Base-by-base conservation (phyloP, 78 protist genomes). In the Dictyostelium capitatum region DNA sequence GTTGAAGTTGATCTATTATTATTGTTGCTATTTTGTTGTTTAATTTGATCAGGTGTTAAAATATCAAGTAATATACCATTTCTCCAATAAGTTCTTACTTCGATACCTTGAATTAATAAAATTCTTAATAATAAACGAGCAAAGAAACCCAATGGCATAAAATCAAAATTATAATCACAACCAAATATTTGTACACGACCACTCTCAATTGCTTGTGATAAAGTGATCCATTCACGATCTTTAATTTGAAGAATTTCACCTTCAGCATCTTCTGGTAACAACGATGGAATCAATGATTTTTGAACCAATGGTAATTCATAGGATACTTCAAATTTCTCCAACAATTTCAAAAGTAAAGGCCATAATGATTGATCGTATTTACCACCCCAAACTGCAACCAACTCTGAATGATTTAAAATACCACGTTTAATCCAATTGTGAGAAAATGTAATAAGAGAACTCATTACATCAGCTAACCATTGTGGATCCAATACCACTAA, bases 401-500 rank as follows among this genome's bases (percentile, higher is more conserved):
- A 53, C 11, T 92, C 95, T 20, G 62, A 51, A 82, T 78, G 84
- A 28, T 51, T 53, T 0, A 92, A 69, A 20, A 92, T 92, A 84
- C 95, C 95, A 14, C 56, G 30, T 70, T 78, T 80, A 20, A 80
- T 79, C 92, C 87, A 92, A 62, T 77, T 82, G 74, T 92, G 90
- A 9, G 89, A 79, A 78, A 83, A 79, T 0, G 95, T 92, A 23
- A 92, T 80, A 2, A 92, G 54, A 15, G 89, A 74, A 25, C 72
- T 32, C 90, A 92, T 83, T 79, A 92, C 89, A 47, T 92, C 92
- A 0, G 89, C 92, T 37, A 92, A n/a, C 95, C 95, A 92, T 48
- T 92, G 95, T 19, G 95, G 95, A 37, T 82, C 87, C 6, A 92
- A 80, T 4, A 92, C 84, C 62, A 92, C 95, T 3, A 83, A 59